Conservation (phyloP, 257 asterid genomes). For the Gentiana macrophylla region DNA sequence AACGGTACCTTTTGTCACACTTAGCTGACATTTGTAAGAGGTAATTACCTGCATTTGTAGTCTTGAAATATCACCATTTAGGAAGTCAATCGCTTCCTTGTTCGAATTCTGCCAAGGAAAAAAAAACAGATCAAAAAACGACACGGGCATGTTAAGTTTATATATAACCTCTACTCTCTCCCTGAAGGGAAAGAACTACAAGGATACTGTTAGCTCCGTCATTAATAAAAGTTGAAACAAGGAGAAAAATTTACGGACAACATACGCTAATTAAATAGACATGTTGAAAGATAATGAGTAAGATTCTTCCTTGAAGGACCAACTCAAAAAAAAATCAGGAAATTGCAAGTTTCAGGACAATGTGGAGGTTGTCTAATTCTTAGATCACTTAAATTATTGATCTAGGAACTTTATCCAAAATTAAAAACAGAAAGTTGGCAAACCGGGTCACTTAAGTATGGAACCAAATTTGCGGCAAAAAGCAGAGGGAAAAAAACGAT, state of each 20-base stretch:
- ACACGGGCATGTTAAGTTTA: background rate
- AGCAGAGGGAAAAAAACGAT: too few species aligned
- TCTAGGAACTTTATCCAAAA: background rate
- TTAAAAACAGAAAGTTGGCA: background rate
- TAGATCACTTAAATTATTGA: background rate
- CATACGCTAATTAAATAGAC: too few species aligned
- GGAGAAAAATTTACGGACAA: too few species aligned
- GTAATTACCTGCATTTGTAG: conserved; percentile 54
- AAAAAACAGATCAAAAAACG: conserved; percentile 13
- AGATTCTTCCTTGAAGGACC: too few species aligned
- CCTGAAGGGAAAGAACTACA: background rate
- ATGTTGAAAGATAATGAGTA: too few species aligned
- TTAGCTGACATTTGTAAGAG: conserved; percentile 1
- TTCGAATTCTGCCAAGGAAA: conserved; percentile 36
- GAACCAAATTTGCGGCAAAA: too few species aligned
- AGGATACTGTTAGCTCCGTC: background rate
- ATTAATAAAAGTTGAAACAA: too few species aligned
- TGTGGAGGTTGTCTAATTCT: background rate
- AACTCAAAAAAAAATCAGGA: background rate
- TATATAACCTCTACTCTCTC: background rate
- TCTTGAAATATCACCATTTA: conserved; percentile 35
- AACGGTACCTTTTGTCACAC: background rate
- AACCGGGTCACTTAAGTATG: too few species aligned
- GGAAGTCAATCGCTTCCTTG: conserved; percentile 37
- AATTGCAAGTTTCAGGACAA: background rate